phyloP scores from a whole-genome alignment of 129 eudicot species.

The Artemisia annua region DNA sequence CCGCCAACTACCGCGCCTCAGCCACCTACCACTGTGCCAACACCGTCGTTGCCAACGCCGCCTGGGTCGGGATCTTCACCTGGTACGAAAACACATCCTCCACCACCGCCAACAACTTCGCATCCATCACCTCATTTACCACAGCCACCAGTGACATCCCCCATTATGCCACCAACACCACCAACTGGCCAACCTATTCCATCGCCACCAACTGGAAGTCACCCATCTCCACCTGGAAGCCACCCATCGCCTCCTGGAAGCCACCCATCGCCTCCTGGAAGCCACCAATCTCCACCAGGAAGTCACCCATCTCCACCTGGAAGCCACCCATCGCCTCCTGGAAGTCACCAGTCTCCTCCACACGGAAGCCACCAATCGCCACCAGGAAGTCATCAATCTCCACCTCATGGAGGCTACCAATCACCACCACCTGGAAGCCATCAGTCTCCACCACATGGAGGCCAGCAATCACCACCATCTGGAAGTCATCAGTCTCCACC shows the following conservation, averaged over 20 bases:
- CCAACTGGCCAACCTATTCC: constrained; percentile 34
- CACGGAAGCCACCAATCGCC: constrained; percentile 14
- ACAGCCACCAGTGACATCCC: constrained; percentile 28
- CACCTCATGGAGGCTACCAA: constrained; percentile 10
- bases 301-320: constrained; percentile 11
- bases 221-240: constrained; percentile 19
- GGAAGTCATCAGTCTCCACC: constrained; percentile 23
- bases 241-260: constrained; percentile 3
- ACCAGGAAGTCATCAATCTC: constrained; percentile 13
- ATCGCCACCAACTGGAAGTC: constrained; percentile 23
- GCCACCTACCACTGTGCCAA: constrained; percentile 20
- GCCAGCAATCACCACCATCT: constrained; percentile 12
- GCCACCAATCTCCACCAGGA: constrained; percentile 7
- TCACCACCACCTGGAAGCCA: constrained; percentile 11
- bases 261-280: constrained; percentile 4
- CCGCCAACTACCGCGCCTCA: constrained; percentile 11
- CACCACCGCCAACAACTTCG: constrained; percentile 49
- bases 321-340: constrained; percentile 9
- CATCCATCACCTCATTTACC: constrained; percentile 35
- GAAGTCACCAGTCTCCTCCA: constrained; percentile 17
- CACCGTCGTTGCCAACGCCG: constrained; percentile 42
- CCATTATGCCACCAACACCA: constrained; percentile 16
- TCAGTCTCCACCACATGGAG: constrained; percentile 15
- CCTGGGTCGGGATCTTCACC: constrained; percentile 52
- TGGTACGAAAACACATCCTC: constrained; percentile 45